phyloP scores from a whole-genome alignment of 2,329 filamentous ascomycete species.

The Alternaria triticimaculans region DNA sequence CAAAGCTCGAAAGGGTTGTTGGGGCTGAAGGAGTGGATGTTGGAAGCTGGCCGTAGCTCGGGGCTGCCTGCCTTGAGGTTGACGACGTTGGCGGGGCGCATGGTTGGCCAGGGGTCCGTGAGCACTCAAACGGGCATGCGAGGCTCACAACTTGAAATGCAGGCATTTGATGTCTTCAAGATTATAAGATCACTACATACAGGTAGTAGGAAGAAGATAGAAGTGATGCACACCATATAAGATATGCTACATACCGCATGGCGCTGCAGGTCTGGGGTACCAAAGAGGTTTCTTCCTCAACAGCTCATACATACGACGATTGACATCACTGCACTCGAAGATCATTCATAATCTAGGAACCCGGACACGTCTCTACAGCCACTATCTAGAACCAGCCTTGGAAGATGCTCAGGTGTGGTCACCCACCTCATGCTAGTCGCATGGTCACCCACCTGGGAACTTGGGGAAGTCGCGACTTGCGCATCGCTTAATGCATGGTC shows the following conservation, averaged over 20 bases:
- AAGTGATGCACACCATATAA: background rate
- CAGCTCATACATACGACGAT: background rate
- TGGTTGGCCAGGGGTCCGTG: constrained; percentile 31
- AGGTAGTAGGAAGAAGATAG: too few relatives aligned
- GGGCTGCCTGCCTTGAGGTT: constrained; percentile 24
- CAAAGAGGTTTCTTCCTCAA: background rate
- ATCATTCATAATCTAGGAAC: too few relatives aligned
- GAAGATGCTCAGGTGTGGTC: constrained; percentile 1
- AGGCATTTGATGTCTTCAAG: background rate
- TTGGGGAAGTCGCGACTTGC: constrained; percentile 11
- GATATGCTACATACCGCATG: background rate
- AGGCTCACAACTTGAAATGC: constrained; percentile 9
- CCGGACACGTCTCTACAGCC: rapidly evolving
- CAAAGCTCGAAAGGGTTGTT: constrained; percentile 21
- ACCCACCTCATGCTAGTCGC: constrained; percentile 2
- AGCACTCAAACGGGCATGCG: constrained; percentile 22
- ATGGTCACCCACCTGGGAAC: constrained; percentile 17
- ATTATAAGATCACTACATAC: too few relatives aligned
- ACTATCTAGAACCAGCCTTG: background rate
- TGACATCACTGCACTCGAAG: background rate
- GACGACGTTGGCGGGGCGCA: constrained; percentile 40
- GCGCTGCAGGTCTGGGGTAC: background rate
- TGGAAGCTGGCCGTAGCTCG: constrained; percentile 19
- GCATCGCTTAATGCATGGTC: constrained; percentile 20
- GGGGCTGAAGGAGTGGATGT: constrained; percentile 13